Evolutionary conservation across 805 yeast species (phyloP).

Genomic region (Ogataea saltuana): DNA sequence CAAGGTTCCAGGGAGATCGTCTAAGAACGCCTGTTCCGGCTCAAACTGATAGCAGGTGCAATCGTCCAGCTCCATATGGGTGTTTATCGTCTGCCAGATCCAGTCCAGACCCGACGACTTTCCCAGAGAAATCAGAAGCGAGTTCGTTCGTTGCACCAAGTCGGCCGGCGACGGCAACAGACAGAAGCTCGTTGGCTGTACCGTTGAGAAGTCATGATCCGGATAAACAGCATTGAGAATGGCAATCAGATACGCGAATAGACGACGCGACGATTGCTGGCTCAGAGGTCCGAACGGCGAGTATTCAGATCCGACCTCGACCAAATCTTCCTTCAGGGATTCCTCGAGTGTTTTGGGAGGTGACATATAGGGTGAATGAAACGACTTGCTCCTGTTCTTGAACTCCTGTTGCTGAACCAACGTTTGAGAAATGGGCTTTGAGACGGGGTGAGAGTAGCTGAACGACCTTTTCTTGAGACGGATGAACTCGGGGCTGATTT

Average conservation of each 20-base stretch:
- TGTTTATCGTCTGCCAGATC: constrained; percentile 87
- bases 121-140: constrained; percentile 68
- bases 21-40: constrained; percentile 62
- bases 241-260: constrained; percentile 88
- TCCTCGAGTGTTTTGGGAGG: constrained; percentile 27
- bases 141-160: constrained; percentile 69
- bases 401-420: constrained; percentile 14
- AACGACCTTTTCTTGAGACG: constrained; percentile 36
- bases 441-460: constrained; percentile 32
- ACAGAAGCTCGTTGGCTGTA: constrained; percentile 76
- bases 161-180: constrained; percentile 52
- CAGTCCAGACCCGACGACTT: constrained; percentile 53
- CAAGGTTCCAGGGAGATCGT: constrained; percentile 57
- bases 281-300: constrained; percentile 92
- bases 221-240: constrained; percentile 91
- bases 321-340: background rate
- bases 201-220: constrained; percentile 88
- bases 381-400: constrained; percentile 33
- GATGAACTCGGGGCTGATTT: constrained; percentile 33
- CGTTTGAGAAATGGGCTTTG: constrained; percentile 17
- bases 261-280: constrained; percentile 80
- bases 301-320: constrained; percentile 9
- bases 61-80: constrained; percentile 71
- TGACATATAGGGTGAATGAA: constrained; percentile 29
- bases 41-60: constrained; percentile 66